Base-by-base conservation (phyloP, 345 rosid species). In the Boechera stricta region DNA sequence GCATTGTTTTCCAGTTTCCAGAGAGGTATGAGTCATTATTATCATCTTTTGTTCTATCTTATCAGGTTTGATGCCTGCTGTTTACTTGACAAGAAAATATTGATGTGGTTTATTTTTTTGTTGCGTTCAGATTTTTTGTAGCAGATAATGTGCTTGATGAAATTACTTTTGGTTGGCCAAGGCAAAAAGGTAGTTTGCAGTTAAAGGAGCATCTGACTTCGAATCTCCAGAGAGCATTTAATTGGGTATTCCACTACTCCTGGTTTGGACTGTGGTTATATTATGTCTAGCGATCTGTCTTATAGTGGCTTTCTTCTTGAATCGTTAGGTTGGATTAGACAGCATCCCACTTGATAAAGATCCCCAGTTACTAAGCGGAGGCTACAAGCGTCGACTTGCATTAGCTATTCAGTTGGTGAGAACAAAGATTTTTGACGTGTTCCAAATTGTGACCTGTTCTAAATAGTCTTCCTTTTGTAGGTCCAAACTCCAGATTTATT, bases 1-100 rank as follows among this genome's bases (percentile, higher is more conserved):
- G 97, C 51, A 94, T 94, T 54, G 92, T 94, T 73, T 94, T 92
- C 77, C 98, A 94, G 75, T 91, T 94, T 79, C 98, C 98, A 0
- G 98, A 94, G 88, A 90, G 97, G 97, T 94, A 84, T 21, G 18
- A 33, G 3, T 68, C 57, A 11, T 56, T 29, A 26, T 45, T 12
- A 13, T 45, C 32, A 67, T 38, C 38, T 44, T 64, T 59, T 54
- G 5, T 45, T 63, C 45, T 3, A 62, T 63, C 52, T 59, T 31
- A 8, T 65, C 75, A 52, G 76, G 57, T 69, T 69, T 61, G 39
- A 18, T 64, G 6, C 26, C 26, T 44, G 18, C 29, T 45, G 9
- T 56, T 54, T 15, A 67, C 16, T 16, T 48, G 55, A 15, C 31
- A 45, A 26, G 53, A 18, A 36, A 11, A 55, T 26, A 8, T 4